Base-by-base conservation (phyloP, 345 rosid species). In the Arabidopsis suecica region DNA sequence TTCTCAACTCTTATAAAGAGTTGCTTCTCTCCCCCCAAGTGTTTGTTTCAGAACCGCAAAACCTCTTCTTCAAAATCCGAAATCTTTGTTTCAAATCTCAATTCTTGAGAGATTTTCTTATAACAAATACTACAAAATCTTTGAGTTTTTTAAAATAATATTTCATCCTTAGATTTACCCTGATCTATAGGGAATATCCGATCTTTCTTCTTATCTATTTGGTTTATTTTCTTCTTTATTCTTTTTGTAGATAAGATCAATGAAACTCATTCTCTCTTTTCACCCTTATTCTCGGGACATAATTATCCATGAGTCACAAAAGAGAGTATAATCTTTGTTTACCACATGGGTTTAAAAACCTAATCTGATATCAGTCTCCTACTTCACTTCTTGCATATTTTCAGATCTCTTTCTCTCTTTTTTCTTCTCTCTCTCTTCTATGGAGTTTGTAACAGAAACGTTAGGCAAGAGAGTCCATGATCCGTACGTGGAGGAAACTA, bases 401-500 rank as follows among this genome's bases (percentile, higher is more conserved):
- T 66, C 8, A 54, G 57, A 69, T 67, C 65, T 74, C 42, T 38
- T 9, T 50, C 10, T 66, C 9, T 34, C 8, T 67, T 7, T 30
- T 40, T 44, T 30, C 58, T 67, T 28, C 20, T 32, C 51, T 67
- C 42, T 44, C 23, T 18, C 23, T 45, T 61, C 61, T 6, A 85
- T 84, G 91, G 88, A 83, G 10, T 73, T 62, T 81, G 41, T 65
- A 34, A 78, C 73, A 57, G 91, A 89, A 81, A 59, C 84, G 14
- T 79, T 80, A 78, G 79, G 88, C 5, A 89, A 89, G 75, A 77
- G 72, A 25, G 28, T 82, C 54, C 88, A 89, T 75, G 91, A 86
- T 56, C 83, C 49, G 50, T 79, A 77, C 32, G 12, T 74, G n/a
- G 50, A 74, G 65, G 72, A 74, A 18, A 7, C 83, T 18, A 66